These are phyloP conservation scores for Fraxinus velutina DNA, from an alignment of 305 asterid genomes.

Conservation along the genomic window DNA sequence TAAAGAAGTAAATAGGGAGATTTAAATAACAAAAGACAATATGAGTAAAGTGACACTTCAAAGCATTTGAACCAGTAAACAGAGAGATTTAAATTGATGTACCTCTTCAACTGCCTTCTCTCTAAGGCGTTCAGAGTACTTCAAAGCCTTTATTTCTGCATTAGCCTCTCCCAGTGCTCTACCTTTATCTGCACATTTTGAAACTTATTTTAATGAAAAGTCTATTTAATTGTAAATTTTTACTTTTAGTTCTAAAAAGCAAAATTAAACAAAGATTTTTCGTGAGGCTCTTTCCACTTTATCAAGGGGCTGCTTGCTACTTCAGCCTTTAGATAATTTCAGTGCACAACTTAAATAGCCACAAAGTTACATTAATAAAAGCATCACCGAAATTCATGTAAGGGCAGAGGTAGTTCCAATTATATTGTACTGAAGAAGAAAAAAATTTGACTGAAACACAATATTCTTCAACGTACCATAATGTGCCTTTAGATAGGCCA, in stretches of 20 bases:
- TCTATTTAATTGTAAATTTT: not conserved
- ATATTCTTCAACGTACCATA: not conserved
- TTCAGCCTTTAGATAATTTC: constrained; percentile 18
- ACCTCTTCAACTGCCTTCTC: constrained; percentile 98
- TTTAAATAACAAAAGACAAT: not conserved
- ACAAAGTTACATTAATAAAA: constrained; percentile 13
- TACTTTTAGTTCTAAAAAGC: no score
- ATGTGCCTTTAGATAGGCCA: not conserved
- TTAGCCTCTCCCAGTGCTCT: constrained; percentile 82
- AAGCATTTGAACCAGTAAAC: not conserved
- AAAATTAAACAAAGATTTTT: not conserved
- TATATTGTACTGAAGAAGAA: not conserved
- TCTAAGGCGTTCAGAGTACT: constrained; percentile 71
- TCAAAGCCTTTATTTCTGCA: constrained; percentile 75
- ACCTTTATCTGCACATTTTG: constrained; percentile 63
- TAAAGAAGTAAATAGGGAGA: not conserved
- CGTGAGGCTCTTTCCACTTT: constrained; percentile 13
- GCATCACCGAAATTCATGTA: not conserved
- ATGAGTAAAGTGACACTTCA: not conserved
- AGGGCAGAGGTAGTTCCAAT: not conserved
- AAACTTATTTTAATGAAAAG: constrained; percentile 23
- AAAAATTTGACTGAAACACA: not conserved
- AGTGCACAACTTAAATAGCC: constrained; percentile 8
- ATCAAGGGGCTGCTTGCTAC: constrained; percentile 1
- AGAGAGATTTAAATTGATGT: not conserved